Base-by-base conservation (phyloP, 345 rosid genomes). In the Eucalyptus lansdowneana region DNA sequence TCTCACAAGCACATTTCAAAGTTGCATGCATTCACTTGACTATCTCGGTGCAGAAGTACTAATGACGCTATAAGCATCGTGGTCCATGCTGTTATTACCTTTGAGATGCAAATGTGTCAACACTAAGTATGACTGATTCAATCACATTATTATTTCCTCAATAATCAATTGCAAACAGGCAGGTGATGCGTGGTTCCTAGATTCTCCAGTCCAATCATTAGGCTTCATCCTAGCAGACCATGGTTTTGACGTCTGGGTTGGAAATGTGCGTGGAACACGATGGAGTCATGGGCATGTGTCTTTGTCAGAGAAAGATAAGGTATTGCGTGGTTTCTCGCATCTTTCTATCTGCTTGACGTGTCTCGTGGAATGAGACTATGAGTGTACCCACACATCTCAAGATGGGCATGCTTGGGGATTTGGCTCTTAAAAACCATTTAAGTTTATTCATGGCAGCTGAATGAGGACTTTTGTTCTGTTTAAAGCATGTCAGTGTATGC, bases 211-310 rank as follows among this genome's bases (percentile, higher is more conserved):
- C 88, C 94, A 95, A 88, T 97, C 99, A 5, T 88, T 95, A 86
- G 99, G 99, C 87, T 96, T 94, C 91, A 90, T 97, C 91, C 97
- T 97, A 87, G 99, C 98, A 50, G 98, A 97, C 91, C 93, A 94
- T 65, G 99, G 98, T 60, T 97, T 95, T 89, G 99, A 97, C 92
- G 97, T 97, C 29, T 97, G 99, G 99, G 96, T 96, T 60, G 98
- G 94, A 31, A 97, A 94, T 93, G 99, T 95, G 69, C 98, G 99
- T 76, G 99, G 99, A 69, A 97, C 99, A 37, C 96, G 94, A 58
- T 97, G 97, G 93, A 95, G 98, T 92, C 93, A 92, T 80, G 99
- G 99, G 27, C 99, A 97, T 92, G 44, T 94, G 72, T 95, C 97
- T 86, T 92, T 97, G 80, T 94, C 97, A 45, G 93, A 88, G 91